phyloP scores from a whole-genome alignment of 148 eudicot species.

The Chenopodium suecicum region DNA sequence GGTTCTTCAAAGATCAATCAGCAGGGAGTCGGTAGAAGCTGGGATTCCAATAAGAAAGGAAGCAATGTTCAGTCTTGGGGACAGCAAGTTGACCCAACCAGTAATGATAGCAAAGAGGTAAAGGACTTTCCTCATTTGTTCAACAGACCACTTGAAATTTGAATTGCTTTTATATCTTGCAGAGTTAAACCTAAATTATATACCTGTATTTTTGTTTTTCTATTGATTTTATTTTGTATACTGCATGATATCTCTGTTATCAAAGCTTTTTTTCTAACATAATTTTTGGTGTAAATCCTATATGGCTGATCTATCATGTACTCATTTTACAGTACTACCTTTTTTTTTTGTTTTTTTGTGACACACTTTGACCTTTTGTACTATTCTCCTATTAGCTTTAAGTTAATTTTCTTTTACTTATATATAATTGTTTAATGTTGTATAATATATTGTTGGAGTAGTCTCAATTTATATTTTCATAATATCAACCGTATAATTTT shows the following conservation, averaged over 20 bases:
- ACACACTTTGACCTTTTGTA: no score
- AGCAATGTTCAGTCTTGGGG: conserved; percentile 29
- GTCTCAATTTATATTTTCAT: no score
- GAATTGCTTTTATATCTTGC: background rate
- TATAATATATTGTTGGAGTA: no score
- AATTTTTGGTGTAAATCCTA: background rate
- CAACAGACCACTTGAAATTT: background rate
- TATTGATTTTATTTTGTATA: no score
- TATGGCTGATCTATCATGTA: background rate
- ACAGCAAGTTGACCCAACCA: conserved; percentile 13
- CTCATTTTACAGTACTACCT: no score
- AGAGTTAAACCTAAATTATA: background rate
- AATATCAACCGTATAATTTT: no score
- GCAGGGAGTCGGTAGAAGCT: conserved; percentile 10
- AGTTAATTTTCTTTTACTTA: no score
- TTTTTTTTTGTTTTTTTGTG: no score
- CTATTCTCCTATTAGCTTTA: no score
- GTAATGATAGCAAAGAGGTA: conserved; percentile 21
- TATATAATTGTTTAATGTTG: no score
- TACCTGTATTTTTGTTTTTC: no score
- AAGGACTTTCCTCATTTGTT: background rate
- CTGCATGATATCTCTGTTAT: no score
- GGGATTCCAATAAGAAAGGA: conserved; percentile 26
- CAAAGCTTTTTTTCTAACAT: background rate
- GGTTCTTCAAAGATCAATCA: conserved; percentile 10